A percentile compares a stretch with the other conserved stretches of the same genome.
These are phyloP conservation scores for Capsicum pubescens DNA, from an alignment of 257 asterid genomes.

Conservation along the genomic window DNA sequence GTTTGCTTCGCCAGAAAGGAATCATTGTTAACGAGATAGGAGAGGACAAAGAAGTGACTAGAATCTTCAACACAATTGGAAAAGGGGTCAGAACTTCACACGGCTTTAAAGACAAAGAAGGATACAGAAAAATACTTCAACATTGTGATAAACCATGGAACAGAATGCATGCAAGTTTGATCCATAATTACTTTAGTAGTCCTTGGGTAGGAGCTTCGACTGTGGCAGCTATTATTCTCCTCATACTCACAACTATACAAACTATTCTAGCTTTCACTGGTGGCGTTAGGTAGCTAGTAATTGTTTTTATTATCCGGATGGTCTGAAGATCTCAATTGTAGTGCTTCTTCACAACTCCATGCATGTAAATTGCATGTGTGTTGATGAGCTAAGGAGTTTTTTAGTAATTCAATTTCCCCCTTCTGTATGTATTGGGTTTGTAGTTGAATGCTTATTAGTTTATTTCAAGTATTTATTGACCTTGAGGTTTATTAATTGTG, in stretches of 20 bases:
- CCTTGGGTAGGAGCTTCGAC: conserved; percentile 44
- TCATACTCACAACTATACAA: conserved; percentile 37
- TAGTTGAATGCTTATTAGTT: no score
- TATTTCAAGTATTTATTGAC: no score
- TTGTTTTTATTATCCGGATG: not conserved
- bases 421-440: no score
- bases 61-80: conserved; percentile 31
- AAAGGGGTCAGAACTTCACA: not conserved
- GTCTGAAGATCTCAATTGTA: no score
- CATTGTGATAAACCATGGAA: conserved; percentile 32
- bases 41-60: conserved; percentile 21
- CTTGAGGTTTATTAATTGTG: no score
- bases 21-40: conserved; percentile 20
- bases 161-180: conserved; percentile 34
- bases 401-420: no score
- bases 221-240: conserved; percentile 35
- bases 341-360: no score
- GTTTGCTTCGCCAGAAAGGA: conserved; percentile 14
- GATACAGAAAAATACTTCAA: not conserved
- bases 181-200: conserved; percentile 33
- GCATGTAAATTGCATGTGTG: no score
- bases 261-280: conserved; percentile 11
- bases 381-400: no score
- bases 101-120: conserved; percentile 4
- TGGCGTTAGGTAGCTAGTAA: not conserved